Evolutionary conservation across 1,284 basidiomycete genomes (phyloP).

Genomic region (Neonothopanus nambi): DNA sequence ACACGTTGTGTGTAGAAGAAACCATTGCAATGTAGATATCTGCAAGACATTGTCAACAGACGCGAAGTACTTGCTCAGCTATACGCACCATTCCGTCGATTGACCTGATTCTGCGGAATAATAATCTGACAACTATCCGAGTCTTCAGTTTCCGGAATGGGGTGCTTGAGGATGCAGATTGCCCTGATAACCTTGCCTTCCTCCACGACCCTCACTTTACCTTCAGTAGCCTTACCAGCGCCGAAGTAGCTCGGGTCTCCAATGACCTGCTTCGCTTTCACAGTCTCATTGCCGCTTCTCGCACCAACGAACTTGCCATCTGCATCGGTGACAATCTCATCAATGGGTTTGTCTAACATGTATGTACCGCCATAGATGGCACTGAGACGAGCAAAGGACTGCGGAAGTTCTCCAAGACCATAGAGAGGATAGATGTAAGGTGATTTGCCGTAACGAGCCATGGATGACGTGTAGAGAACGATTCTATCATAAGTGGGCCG

Average conservation of each 20-base stretch:
- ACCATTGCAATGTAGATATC: slow-evolving; percentile 99
- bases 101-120: slow-evolving; percentile 98
- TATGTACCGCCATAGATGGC: slow-evolving; percentile 99
- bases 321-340: slow-evolving; percentile 85
- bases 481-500: slow-evolving; percentile 94
- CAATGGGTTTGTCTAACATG: slow-evolving; percentile 97
- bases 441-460: slow-evolving; percentile 99
- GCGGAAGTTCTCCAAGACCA: slow-evolving; percentile 97
- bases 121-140: slow-evolving; percentile 96
- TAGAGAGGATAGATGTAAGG: slow-evolving; percentile 99
- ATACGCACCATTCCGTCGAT: slow-evolving; percentile 83
- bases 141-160: slow-evolving; percentile 97
- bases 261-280: slow-evolving; percentile 97
- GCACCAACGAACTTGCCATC: slow-evolving; percentile 95
- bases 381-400: slow-evolving; percentile 96
- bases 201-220: slow-evolving; percentile 87
- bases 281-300: slow-evolving; percentile 87
- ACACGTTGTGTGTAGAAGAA: slow-evolving; percentile 96
- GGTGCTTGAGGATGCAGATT: slow-evolving; percentile 98
- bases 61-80: background rate
- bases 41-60: slow-evolving; percentile 32
- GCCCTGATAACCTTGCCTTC: slow-evolving; percentile 95
- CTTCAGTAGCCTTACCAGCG: slow-evolving; percentile 65
- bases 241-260: slow-evolving; percentile 99
- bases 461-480: slow-evolving; percentile 95